phyloP scores from a whole-genome alignment of 768 basidiomycete species.

The Macrolepiota albuminosa region DNA sequence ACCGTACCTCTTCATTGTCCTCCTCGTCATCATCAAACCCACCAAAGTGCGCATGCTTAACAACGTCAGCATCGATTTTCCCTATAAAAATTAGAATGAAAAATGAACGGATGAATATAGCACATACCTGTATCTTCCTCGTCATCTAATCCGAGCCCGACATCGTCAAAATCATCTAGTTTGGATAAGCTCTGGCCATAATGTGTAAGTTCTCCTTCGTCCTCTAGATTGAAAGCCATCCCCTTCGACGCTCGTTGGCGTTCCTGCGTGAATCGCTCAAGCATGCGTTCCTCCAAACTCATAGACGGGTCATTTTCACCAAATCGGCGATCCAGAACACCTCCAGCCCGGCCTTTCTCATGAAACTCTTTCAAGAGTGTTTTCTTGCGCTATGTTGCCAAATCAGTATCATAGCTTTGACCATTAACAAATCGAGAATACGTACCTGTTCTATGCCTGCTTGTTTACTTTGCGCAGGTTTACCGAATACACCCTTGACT shows the following conservation, averaged over 20 bases:
- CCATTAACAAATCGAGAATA: neutral
- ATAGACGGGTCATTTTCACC: slow-evolving; percentile 93
- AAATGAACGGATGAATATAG: neutral
- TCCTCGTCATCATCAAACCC: slow-evolving; percentile 75
- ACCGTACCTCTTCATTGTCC: slow-evolving; percentile 40
- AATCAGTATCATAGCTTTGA: neutral
- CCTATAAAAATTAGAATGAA: slow-evolving; percentile 31
- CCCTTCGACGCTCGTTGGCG: slow-evolving; percentile 76
- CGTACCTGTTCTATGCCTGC: slow-evolving; percentile 85
- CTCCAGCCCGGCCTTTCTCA: slow-evolving; percentile 76
- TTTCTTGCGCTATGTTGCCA: slow-evolving; percentile 64
- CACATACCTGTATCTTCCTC: slow-evolving; percentile 44
- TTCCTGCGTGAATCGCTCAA: slow-evolving; percentile 93
- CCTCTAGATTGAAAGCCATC: slow-evolving; percentile 82
- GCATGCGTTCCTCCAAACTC: slow-evolving; percentile 94
- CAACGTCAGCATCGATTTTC: slow-evolving; percentile 63
- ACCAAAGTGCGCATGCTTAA: slow-evolving; percentile 74
- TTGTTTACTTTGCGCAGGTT: slow-evolving; percentile 85
- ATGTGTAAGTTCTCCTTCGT: slow-evolving; percentile 87
- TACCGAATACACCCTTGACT: slow-evolving; percentile 76
- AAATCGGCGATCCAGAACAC: slow-evolving; percentile 90
- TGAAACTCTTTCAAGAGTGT: slow-evolving; percentile 86
- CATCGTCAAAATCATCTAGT: slow-evolving; percentile 78
- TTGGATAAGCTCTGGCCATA: slow-evolving; percentile 87
- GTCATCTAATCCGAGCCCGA: slow-evolving; percentile 55